These are phyloP conservation scores for Pulveroboletus ravenelii DNA, from an alignment of 768 basidiomycete genomes.

Conservation along the genomic window DNA sequence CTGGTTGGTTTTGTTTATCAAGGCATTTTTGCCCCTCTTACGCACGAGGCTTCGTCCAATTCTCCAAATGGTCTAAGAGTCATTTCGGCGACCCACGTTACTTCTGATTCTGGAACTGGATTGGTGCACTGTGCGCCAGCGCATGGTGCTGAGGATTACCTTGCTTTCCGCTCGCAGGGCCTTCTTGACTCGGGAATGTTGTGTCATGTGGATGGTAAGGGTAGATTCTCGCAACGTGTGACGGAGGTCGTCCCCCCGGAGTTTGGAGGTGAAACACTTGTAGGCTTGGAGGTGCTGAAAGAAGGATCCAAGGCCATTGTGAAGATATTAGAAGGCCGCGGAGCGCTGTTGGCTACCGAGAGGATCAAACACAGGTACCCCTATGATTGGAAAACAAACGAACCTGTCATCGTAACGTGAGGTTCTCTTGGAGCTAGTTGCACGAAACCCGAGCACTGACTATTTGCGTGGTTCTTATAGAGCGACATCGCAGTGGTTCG, in stretches of 20 bases:
- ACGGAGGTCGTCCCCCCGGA: slow-evolving; percentile 41
- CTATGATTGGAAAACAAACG: slow-evolving; percentile 93
- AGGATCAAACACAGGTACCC: slow-evolving; percentile 85
- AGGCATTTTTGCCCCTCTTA: slow-evolving; percentile 50
- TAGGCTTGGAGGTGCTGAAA: slow-evolving; percentile 69
- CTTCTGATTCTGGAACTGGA: slow-evolving; percentile 85
- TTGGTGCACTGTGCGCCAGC: slow-evolving; percentile 95
- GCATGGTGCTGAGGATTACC: slow-evolving; percentile 91
- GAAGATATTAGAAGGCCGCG: slow-evolving; percentile 50
- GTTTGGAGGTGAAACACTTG: slow-evolving; percentile 44
- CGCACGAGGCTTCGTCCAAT: neutral
- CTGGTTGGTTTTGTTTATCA: slow-evolving; percentile 59
- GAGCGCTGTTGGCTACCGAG: slow-evolving; percentile 57
- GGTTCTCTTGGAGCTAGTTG: slow-evolving; percentile 18
- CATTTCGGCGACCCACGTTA: slow-evolving; percentile 73
- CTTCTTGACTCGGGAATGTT: slow-evolving; percentile 50
- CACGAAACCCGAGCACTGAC: neutral
- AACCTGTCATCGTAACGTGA: slow-evolving; percentile 88
- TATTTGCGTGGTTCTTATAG: slow-evolving; percentile 32
- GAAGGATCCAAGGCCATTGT: slow-evolving; percentile 68
- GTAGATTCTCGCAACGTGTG: slow-evolving; percentile 62
- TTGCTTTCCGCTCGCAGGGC: slow-evolving; percentile 56
- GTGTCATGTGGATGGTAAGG: slow-evolving; percentile 80
- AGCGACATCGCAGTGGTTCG: slow-evolving; percentile 97
- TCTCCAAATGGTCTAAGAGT: slow-evolving; percentile 34